phyloP scores from a whole-genome alignment of 371 early-diverging fungal genomes.

The Rhizomucor pusillus region DNA sequence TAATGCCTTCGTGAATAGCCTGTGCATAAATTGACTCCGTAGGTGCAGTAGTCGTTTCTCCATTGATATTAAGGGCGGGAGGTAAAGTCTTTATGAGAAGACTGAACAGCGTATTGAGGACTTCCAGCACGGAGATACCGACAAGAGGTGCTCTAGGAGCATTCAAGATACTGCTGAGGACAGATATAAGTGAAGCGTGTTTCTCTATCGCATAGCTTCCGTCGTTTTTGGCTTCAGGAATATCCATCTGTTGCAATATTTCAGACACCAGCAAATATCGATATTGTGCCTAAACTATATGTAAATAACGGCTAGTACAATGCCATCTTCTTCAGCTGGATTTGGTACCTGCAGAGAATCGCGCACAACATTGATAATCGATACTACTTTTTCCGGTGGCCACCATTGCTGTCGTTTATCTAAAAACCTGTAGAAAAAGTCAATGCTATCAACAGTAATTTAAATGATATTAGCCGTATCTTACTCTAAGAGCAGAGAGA shows the following conservation, averaged over 20 bases:
- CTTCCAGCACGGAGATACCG: constrained; percentile 82
- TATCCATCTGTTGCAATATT: constrained; percentile 59
- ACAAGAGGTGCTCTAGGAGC: constrained; percentile 51
- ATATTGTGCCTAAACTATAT: constrained; percentile 52
- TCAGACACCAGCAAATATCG: constrained; percentile 65
- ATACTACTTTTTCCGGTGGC: constrained; percentile 42
- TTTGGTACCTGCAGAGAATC: constrained; percentile 39
- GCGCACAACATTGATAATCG: constrained; percentile 29
- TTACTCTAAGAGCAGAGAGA: constrained; percentile 41
- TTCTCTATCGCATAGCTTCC: constrained; percentile 33
- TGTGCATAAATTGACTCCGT: constrained; percentile 21
- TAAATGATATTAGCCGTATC: not conserved
- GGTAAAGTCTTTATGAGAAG: constrained; percentile 52
- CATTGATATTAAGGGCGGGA: not conserved
- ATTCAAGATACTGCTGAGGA: constrained; percentile 55
- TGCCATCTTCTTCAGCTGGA: not conserved
- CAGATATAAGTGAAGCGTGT: constrained; percentile 56
- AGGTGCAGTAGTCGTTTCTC: too few relatives aligned
- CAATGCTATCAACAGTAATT: not conserved
- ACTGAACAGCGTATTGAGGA: constrained; percentile 68
- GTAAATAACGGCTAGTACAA: not conserved
- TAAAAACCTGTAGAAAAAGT: constrained; percentile 28
- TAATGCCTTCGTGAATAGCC: constrained; percentile 49
- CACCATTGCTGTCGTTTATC: constrained; percentile 54
- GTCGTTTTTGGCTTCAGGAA: constrained; percentile 16